Conservation (phyloP, 768 basidiomycete genomes). For the Ramaria sp. region DNA sequence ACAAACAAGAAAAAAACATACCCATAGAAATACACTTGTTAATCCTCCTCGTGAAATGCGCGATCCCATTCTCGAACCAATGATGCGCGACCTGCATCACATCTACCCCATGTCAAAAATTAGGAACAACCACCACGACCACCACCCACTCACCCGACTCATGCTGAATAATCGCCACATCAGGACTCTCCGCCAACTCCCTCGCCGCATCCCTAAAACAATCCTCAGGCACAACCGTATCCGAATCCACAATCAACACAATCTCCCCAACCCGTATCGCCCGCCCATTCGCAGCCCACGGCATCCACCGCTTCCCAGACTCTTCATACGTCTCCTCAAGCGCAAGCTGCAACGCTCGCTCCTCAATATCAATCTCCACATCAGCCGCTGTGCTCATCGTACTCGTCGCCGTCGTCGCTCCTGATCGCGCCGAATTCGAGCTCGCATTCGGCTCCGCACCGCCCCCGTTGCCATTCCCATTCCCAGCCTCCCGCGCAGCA, state of each 20-base stretch:
- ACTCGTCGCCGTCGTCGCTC: background rate
- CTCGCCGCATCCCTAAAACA: conserved; percentile 86
- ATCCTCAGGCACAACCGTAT: conserved; percentile 75
- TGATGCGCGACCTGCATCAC: conserved; percentile 87
- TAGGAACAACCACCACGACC: conserved; percentile 5
- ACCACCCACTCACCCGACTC: conserved; percentile 45
- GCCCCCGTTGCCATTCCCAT: background rate
- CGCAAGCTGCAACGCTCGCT: conserved; percentile 59
- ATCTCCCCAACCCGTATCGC: conserved; percentile 69
- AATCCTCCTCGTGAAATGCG: conserved; percentile 81
- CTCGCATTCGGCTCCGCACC: background rate
- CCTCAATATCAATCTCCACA: conserved; percentile 45
- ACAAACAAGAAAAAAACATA: background rate
- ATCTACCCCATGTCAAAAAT: conserved; percentile 27
- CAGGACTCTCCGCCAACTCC: conserved; percentile 71
- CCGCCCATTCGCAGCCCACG: conserved; percentile 69
- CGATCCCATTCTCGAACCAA: conserved; percentile 86
- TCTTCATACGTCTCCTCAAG: conserved; percentile 62
- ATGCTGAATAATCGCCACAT: conserved; percentile 85
- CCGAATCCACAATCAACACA: conserved; percentile 75
- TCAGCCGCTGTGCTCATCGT: conserved; percentile 21
- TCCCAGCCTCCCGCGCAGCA: background rate
- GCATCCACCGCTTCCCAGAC: conserved; percentile 47
- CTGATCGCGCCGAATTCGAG: background rate
- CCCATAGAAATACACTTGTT: conserved; percentile 75